phyloP scores from a whole-genome alignment of 345 rosid genomes.

The Populus davidiana region DNA sequence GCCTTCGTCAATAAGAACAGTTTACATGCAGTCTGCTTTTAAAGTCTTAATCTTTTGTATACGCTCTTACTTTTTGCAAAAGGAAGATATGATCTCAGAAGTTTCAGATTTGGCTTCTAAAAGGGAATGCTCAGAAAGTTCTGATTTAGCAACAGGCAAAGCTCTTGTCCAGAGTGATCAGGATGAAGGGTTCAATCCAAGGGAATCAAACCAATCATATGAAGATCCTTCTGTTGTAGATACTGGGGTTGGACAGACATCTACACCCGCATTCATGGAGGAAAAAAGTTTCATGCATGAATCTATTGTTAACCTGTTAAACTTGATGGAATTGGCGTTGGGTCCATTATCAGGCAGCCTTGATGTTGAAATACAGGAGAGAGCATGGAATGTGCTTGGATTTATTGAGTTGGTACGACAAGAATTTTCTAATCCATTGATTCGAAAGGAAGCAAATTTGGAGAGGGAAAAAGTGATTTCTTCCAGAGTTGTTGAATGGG shows the following conservation, averaged over 20 bases:
- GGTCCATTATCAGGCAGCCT: slow-evolving; percentile 46
- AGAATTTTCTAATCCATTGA: slow-evolving; percentile 25
- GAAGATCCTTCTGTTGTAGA: slow-evolving; percentile 33
- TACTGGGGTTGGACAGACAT: slow-evolving; percentile 24
- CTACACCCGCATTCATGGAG: slow-evolving; percentile 25
- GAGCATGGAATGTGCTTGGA: slow-evolving; percentile 66
- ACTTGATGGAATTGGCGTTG: slow-evolving; percentile 53
- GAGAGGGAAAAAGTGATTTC: slow-evolving; percentile 33
- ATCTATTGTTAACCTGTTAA: slow-evolving; percentile 50
- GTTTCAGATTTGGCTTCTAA: slow-evolving; percentile 25
- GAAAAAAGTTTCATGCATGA: slow-evolving; percentile 36
- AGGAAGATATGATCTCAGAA: slow-evolving; percentile 22
- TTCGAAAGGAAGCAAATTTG: slow-evolving; percentile 21
- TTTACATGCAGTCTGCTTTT: slow-evolving; percentile 70
- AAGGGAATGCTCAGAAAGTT: slow-evolving; percentile 20
- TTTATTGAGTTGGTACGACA: slow-evolving; percentile 54
- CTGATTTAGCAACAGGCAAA: slow-evolving; percentile 16
- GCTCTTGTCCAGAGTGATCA: slow-evolving; percentile 15
- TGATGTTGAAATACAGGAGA: slow-evolving; percentile 86
- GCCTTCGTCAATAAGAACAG: slow-evolving; percentile 58
- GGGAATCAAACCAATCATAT: slow-evolving; percentile 29
- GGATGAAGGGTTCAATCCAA: slow-evolving; percentile 29
- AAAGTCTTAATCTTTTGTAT: slow-evolving; percentile 62
- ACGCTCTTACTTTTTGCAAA: slow-evolving; percentile 36
- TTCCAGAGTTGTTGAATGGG: slow-evolving; percentile 39